Percentiles rank a stretch among this genome's conserved stretches.
Evolutionary conservation across 2,329 filamentous ascomycete genomes (phyloP).

Genomic region (Trichoderma sp.): DNA sequence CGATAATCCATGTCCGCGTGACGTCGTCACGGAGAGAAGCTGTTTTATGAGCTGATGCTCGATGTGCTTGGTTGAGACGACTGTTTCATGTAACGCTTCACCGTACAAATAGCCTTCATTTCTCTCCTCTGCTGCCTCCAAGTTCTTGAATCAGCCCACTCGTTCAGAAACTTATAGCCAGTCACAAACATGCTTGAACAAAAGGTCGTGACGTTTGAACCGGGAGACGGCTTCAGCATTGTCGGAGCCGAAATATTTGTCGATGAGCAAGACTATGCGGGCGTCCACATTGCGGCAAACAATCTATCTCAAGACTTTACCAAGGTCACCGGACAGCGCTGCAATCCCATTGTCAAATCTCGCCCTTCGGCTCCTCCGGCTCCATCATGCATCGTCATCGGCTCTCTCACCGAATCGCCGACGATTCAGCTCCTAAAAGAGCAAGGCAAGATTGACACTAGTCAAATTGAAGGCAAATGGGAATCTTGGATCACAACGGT

Average conservation of each 20-base stretch:
- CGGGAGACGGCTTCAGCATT: slow-evolving; percentile 27
- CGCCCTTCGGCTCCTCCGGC: background rate
- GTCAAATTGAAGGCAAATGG: slow-evolving; percentile 45
- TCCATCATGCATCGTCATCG: slow-evolving; percentile 26
- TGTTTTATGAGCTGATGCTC: slow-evolving; percentile 1
- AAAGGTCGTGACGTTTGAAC: slow-evolving; percentile 27
- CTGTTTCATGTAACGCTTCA: background rate
- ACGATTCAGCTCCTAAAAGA: slow-evolving; percentile 22
- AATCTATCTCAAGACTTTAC: slow-evolving; percentile 32
- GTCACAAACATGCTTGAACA: slow-evolving; percentile 27
- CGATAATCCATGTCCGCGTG: slow-evolving; percentile 8
- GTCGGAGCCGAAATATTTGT: slow-evolving; percentile 31
- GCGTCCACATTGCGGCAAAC: slow-evolving; percentile 34
- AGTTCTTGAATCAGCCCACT: background rate
- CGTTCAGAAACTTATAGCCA: background rate
- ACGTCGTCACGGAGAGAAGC: slow-evolving; percentile 4
- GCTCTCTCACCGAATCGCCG: slow-evolving; percentile 24
- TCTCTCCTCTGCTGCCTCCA: background rate
- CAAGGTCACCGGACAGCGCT: slow-evolving; percentile 24
- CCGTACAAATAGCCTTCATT: background rate
- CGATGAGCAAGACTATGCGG: slow-evolving; percentile 31
- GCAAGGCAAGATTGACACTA: slow-evolving; percentile 24
- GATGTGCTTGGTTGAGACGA: background rate
- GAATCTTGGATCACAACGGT: slow-evolving; percentile 51
- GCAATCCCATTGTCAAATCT: slow-evolving; percentile 18